Percentiles rank a stretch among this genome's conserved stretches.
These are phyloP conservation scores for Psilocybe subaeruginosa DNA, from an alignment of 768 basidiomycete species.

Conservation along the genomic window DNA sequence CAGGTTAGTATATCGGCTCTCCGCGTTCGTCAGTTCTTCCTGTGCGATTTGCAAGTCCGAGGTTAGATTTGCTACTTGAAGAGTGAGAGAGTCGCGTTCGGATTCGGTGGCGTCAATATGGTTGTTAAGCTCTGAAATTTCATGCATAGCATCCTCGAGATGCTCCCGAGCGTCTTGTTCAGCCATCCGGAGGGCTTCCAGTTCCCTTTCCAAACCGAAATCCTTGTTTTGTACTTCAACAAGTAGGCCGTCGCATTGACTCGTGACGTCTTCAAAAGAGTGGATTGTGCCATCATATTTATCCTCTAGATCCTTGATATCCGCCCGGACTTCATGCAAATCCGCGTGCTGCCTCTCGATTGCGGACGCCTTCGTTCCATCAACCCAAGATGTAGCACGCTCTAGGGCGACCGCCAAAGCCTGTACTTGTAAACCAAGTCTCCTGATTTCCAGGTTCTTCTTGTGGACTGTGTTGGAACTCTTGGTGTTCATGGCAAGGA, in stretches of 20 bases:
- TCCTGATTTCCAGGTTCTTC: slow-evolving; percentile 34
- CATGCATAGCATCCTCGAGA: slow-evolving; percentile 45
- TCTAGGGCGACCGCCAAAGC: slow-evolving; percentile 19
- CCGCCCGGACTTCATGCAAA: slow-evolving; percentile 21
- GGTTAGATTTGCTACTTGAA: slow-evolving; percentile 66
- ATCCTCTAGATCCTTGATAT: slow-evolving; percentile 31
- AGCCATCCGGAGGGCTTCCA: slow-evolving; percentile 33
- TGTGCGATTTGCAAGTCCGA: slow-evolving; percentile 57
- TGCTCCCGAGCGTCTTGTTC: slow-evolving; percentile 38
- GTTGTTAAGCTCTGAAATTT: slow-evolving; percentile 45
- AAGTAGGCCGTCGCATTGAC: slow-evolving; percentile 39
- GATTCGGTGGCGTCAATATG: slow-evolving; percentile 61
- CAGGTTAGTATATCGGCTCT: slow-evolving; percentile 61
- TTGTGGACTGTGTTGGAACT: slow-evolving; percentile 20
- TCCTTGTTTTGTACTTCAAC: slow-evolving; percentile 35
- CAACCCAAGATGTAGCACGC: slow-evolving; percentile 3
- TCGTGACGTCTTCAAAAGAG: slow-evolving; percentile 39
- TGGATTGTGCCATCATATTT: slow-evolving; percentile 34
- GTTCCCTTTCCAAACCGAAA: slow-evolving; percentile 30
- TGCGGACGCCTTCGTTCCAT: not conserved
- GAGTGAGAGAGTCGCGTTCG: slow-evolving; percentile 65
- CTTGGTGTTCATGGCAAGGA: slow-evolving; percentile 15
- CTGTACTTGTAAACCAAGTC: slow-evolving; percentile 28
- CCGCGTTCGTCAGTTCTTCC: slow-evolving; percentile 56
- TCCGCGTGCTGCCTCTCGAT: slow-evolving; percentile 11